phyloP scores from a whole-genome alignment of 164 flowering plant genomes.

The Tinospora cordifolia region DNA sequence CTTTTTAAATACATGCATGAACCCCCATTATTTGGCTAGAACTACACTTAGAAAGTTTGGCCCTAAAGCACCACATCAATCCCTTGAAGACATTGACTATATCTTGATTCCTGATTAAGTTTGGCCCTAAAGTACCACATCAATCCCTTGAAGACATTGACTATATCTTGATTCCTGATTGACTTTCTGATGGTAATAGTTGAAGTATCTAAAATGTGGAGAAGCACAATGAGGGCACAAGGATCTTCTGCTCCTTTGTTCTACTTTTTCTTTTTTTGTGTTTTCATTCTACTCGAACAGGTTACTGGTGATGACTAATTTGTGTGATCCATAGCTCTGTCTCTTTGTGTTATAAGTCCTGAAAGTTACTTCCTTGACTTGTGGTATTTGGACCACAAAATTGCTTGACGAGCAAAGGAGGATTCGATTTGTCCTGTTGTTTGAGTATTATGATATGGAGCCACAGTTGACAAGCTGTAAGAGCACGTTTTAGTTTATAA shows the following conservation, averaged over 20 bases:
- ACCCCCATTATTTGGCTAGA: too few species aligned
- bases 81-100: background rate
- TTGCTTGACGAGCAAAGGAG: constrained; percentile 25
- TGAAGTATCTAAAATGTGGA: constrained; percentile 15
- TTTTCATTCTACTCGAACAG: background rate
- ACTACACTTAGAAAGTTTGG: too few species aligned
- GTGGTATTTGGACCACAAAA: constrained; percentile 20
- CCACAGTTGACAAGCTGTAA: constrained; percentile 5
- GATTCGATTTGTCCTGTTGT: constrained; percentile 17
- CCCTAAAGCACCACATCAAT: too few species aligned
- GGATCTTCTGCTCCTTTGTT: constrained; percentile 18
- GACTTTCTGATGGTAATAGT: constrained; percentile 16
- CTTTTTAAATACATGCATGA: too few species aligned
- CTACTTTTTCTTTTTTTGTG: too few species aligned
- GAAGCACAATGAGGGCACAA: constrained; percentile 16
- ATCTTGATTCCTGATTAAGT: constrained; percentile 13
- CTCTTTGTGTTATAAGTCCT: constrained; percentile 13
- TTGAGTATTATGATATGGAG: constrained; percentile 17
- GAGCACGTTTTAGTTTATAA: background rate
- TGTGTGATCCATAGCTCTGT: constrained; percentile 17
- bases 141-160: background rate
- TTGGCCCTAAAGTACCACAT: too few species aligned
- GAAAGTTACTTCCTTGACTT: constrained; percentile 22
- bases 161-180: constrained; percentile 10
- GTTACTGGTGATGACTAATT: constrained; percentile 2